Percentiles rank a stretch among this genome's conserved stretches.
These are phyloP conservation scores for Solanum megistacrolobum DNA, from an alignment of 257 asterid species.

Conservation along the genomic window DNA sequence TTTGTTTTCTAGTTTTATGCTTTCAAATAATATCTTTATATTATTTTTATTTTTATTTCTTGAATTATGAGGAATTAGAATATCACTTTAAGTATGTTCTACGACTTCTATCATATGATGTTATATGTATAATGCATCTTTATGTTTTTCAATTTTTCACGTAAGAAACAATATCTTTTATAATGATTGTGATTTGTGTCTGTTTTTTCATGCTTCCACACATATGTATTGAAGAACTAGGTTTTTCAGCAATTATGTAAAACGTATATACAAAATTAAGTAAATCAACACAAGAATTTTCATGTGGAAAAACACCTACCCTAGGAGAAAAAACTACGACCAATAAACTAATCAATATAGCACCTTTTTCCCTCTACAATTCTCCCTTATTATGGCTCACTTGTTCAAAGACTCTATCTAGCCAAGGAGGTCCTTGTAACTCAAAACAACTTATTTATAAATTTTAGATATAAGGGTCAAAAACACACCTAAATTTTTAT, in stretches of 20 bases:
- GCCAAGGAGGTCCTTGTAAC: too few species aligned
- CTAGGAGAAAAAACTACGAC: background rate
- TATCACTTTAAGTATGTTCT: background rate
- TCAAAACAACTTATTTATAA: too few species aligned
- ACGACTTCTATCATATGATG: background rate
- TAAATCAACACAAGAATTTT: background rate
- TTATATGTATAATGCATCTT: background rate
- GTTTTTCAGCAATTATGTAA: background rate
- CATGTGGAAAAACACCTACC: background rate
- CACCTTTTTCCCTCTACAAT: too few species aligned
- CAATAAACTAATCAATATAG: too few species aligned
- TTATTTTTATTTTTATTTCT: too few species aligned
- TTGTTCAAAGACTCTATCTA: too few species aligned
- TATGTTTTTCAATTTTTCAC: background rate
- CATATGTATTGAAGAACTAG: background rate
- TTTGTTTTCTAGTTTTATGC: background rate
- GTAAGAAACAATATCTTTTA: background rate
- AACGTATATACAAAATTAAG: background rate
- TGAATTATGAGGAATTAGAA: background rate
- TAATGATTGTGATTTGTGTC: background rate
- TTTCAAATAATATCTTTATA: too few species aligned
- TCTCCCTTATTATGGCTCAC: too few species aligned
- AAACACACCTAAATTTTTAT: too few species aligned
- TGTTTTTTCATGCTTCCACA: background rate
- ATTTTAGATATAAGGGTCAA: too few species aligned